These are phyloP conservation scores for Curvularia hawaiiensis DNA, from an alignment of 2,329 filamentous ascomycete genomes.

Conservation along the genomic window DNA sequence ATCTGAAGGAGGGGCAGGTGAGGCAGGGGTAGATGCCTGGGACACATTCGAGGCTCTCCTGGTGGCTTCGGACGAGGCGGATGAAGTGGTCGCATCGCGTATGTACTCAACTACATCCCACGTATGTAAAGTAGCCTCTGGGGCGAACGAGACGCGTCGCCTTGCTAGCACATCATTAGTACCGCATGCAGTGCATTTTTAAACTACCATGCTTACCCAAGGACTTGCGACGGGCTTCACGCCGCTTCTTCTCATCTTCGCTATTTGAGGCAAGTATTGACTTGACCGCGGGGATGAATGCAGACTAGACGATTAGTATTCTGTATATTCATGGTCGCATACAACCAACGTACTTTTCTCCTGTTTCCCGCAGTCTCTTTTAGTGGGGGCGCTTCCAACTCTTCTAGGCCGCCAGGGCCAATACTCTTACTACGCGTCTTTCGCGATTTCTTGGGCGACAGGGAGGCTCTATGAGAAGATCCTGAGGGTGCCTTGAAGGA, in stretches of 20 bases:
- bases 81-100: slow-evolving; percentile 81
- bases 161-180: slow-evolving; percentile 61
- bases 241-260: slow-evolving; percentile 66
- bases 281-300: slow-evolving; percentile 58
- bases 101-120: slow-evolving; percentile 92
- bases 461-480: slow-evolving; percentile 30
- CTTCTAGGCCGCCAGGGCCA: slow-evolving; percentile 87
- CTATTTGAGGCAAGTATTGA: slow-evolving; percentile 62
- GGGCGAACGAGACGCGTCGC: slow-evolving; percentile 93
- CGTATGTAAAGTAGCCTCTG: slow-evolving; percentile 94
- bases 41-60: slow-evolving; percentile 70
- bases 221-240: slow-evolving; percentile 90
- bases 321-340: not conserved
- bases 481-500: slow-evolving; percentile 33
- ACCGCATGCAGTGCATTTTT: not conserved
- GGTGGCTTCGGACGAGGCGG: slow-evolving; percentile 74
- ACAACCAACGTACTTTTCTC: slow-evolving; percentile 66
- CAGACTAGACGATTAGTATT: slow-evolving; percentile 45
- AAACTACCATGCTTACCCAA: slow-evolving; percentile 59
- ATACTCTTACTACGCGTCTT: slow-evolving; percentile 87
- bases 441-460: slow-evolving; percentile 31
- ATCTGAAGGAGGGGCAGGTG: slow-evolving; percentile 51
- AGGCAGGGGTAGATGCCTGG: slow-evolving; percentile 34
- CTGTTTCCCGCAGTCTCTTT: slow-evolving; percentile 77
- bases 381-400: slow-evolving; percentile 78